Percentiles rank a stretch among this genome's conserved stretches.
These are phyloP conservation scores for Leccinum incarnatum DNA, from an alignment of 768 basidiomycete species.

Conservation along the genomic window DNA sequence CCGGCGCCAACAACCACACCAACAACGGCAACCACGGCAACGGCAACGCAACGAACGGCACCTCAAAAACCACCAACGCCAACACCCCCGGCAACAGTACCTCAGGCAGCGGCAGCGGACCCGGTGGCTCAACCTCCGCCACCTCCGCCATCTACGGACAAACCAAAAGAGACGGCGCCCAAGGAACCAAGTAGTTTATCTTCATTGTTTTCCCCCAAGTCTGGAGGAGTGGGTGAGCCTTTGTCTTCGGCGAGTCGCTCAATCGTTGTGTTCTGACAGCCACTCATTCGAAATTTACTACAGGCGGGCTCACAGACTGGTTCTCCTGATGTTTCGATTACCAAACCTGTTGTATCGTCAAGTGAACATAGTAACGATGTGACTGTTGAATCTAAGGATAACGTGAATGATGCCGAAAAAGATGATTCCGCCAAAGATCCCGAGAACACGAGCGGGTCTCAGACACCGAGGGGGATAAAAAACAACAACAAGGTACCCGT, in stretches of 20 bases:
- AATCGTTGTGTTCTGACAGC: conserved; percentile 24
- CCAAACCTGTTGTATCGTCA: conserved; percentile 28
- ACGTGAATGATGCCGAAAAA: conserved; percentile 25
- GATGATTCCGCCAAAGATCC: conserved; percentile 28
- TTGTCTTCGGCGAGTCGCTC: conserved; percentile 29
- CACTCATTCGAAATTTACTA: conserved; percentile 25
- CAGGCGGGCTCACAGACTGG: conserved; percentile 12
- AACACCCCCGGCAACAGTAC: background rate
- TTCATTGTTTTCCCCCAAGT: background rate
- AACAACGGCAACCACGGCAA: background rate
- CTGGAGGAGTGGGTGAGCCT: conserved; percentile 32
- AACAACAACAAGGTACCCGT: conserved; percentile 13
- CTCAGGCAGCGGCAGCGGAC: background rate
- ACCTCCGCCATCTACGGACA: conserved; percentile 2
- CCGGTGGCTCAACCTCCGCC: background rate
- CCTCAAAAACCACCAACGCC: background rate
- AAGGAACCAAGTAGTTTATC: background rate
- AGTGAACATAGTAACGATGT: conserved; percentile 25
- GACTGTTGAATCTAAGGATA: conserved; percentile 19
- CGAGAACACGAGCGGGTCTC: conserved; percentile 14
- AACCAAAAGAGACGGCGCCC: background rate
- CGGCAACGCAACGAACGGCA: background rate
- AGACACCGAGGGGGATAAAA: conserved; percentile 17
- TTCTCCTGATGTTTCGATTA: conserved; percentile 16
- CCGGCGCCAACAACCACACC: background rate